Conservation (phyloP, 2,329 filamentous ascomycete species). For the Pseudomassariella vexata region DNA sequence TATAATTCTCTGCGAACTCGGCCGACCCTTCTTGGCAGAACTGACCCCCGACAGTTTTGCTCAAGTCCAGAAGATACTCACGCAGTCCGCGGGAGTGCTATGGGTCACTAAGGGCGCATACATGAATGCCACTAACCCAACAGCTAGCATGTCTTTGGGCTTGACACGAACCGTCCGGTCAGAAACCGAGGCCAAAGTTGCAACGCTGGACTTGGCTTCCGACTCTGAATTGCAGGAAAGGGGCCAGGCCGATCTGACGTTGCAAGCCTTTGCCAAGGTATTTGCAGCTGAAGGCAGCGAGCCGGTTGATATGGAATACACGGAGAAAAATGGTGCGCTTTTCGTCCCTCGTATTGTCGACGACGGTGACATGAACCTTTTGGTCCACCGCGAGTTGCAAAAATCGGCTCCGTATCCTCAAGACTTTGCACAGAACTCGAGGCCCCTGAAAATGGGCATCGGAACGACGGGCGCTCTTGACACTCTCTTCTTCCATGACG, state of each 20-base stretch:
- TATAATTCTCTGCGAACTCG: slow-evolving; percentile 14
- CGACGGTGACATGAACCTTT: slow-evolving; percentile 17
- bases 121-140: slow-evolving; percentile 14
- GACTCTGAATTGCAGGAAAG: slow-evolving; percentile 11
- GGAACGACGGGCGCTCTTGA: slow-evolving; percentile 9
- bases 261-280: slow-evolving; percentile 1
- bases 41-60: slow-evolving; percentile 10
- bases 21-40: slow-evolving; percentile 11
- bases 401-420: slow-evolving; percentile 15
- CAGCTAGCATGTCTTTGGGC: slow-evolving; percentile 16
- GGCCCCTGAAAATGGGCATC: slow-evolving; percentile 10
- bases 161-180: slow-evolving; percentile 18
- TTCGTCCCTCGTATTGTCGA: slow-evolving; percentile 14
- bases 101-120: slow-evolving; percentile 17
- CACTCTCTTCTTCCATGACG: slow-evolving; percentile 10
- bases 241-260: slow-evolving; percentile 12
- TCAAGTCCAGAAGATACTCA: slow-evolving; percentile 11
- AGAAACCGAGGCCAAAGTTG: slow-evolving; percentile 15
- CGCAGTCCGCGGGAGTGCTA: slow-evolving; percentile 11
- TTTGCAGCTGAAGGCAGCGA: slow-evolving; percentile 7
- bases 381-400: slow-evolving; percentile 14
- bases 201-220: slow-evolving; percentile 22
- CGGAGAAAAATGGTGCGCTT: slow-evolving; percentile 14
- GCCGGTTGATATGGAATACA: slow-evolving; percentile 13
- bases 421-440: slow-evolving; percentile 8